These are phyloP conservation scores for Deinandra increscens DNA, from an alignment of 129 eudicot species.

Conservation along the genomic window DNA sequence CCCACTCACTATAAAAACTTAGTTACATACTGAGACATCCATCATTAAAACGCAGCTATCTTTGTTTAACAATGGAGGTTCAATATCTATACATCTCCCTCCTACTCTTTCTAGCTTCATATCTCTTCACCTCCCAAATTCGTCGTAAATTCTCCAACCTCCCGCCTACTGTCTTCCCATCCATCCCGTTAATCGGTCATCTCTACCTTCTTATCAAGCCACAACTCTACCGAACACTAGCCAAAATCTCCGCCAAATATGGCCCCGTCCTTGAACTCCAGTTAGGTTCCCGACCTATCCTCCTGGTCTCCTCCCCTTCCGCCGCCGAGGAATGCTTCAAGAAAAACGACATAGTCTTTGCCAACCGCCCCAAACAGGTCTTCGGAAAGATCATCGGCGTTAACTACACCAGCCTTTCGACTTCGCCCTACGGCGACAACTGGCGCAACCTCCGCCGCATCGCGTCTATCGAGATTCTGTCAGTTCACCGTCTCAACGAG, in stretches of 20 bases:
- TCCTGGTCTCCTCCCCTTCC: too few relatives aligned
- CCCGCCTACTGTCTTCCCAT: slow-evolving; percentile 48
- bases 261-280: too few relatives aligned
- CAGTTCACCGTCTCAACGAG: too few relatives aligned
- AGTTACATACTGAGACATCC: too few relatives aligned
- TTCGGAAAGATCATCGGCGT: slow-evolving; percentile 53
- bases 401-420: slow-evolving; percentile 42
- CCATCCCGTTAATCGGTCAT: slow-evolving; percentile 57
- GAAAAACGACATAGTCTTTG: slow-evolving; percentile 50
- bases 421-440: slow-evolving; percentile 56
- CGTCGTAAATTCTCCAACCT: slow-evolving; percentile 33
- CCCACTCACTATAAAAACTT: too few relatives aligned
- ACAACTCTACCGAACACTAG: slow-evolving; percentile 38
- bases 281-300: too few relatives aligned
- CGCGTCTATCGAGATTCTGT: slow-evolving; percentile 38
- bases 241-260: too few relatives aligned
- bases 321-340: slow-evolving; percentile 72
- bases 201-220: slow-evolving; percentile 51
- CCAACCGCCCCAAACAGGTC: slow-evolving; percentile 57
- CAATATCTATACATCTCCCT: slow-evolving; percentile 17
- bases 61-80: slow-evolving; percentile 26
- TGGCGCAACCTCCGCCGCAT: slow-evolving; percentile 59
- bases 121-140: slow-evolving; percentile 30
- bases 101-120: slow-evolving; percentile 19
- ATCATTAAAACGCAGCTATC: not conserved